These are phyloP conservation scores for Emmonsiellopsis sp. DNA, from an alignment of 2,329 filamentous ascomycete genomes.

Conservation along the genomic window DNA sequence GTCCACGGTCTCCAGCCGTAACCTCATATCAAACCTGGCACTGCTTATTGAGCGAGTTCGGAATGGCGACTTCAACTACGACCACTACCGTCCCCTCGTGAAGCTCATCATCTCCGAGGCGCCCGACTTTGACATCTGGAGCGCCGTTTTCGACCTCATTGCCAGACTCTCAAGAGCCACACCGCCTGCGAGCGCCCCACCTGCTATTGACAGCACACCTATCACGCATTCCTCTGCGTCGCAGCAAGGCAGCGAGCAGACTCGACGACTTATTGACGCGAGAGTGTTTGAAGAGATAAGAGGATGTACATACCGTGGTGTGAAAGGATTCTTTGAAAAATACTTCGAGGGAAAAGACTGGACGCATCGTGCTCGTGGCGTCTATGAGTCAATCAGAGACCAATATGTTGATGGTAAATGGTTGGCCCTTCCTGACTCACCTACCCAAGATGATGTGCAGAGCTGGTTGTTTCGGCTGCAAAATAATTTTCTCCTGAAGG, in stretches of 20 bases:
- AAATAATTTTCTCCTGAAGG: conserved; percentile 9
- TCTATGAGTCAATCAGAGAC: no score
- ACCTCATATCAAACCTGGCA: no score
- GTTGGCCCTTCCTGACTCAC: not conserved
- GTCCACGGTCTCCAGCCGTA: no score
- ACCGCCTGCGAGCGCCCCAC: conserved; percentile 3
- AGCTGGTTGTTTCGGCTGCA: conserved; percentile 14
- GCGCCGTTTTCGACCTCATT: conserved; percentile 4
- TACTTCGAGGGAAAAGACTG: conserved; percentile 16
- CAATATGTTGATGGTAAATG: not conserved
- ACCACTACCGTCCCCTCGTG: conserved; percentile 2
- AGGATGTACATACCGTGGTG: conserved; percentile 10
- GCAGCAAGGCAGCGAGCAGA: conserved; percentile 14
- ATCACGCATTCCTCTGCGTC: conserved; percentile 7
- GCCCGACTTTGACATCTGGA: conserved; percentile 7
- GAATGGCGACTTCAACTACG: conserved; percentile 2
- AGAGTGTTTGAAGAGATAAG: conserved; percentile 13
- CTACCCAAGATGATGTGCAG: conserved; percentile 3
- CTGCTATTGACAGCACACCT: conserved; percentile 5
- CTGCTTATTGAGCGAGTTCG: not conserved
- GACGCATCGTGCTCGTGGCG: no score
- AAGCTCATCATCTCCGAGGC: conserved; percentile 6
- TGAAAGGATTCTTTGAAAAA: conserved; percentile 13
- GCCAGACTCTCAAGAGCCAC: not conserved
- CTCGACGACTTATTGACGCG: conserved; percentile 9